Base-by-base conservation (phyloP, 352 stramenopile species). In the Plasmopara muralis region DNA sequence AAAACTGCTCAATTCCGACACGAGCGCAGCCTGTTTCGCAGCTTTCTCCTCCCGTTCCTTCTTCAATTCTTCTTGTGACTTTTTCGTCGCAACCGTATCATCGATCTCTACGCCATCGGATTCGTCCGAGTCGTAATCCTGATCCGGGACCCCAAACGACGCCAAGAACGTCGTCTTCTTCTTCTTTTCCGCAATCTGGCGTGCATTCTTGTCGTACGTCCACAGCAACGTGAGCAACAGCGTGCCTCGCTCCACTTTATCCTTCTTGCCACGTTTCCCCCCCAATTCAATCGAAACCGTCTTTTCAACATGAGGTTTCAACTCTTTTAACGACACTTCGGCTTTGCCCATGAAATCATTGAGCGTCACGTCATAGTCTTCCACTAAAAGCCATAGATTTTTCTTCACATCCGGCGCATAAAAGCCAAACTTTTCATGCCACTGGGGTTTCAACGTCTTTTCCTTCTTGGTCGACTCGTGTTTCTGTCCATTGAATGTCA, bases 391-490 rank as follows among this genome's bases (percentile, higher is more conserved):
- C 9, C 62, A 48, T 18, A 91, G 35, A 14, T 65, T 82, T 20
- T 62, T 64, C 44, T 74, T 84, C 14, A 80, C n/a, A 20, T 87
- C 70, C 0, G 70, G 72, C 5, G 72, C 52, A 47, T 77, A 85
- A 52, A 91, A 89, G 2, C 70, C 72, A 58, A 91, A 91, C 44
- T 81, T 85, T 41, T 91, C 77, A 55, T 91, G 87, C 81, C 81
- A 91, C 43, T 89, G 74, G 0, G 77, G 77, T 5, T 68, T 63
- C 14, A 91, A 60, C 16, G 78, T 88, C 49, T 82, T 80, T 7
- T 89, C 72, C 53, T 89, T 87, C 57, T 73, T 85, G 13, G 53
- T 82, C 6, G 77, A 83, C 53, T 84, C 77, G 52, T 95, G 79
- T 47, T 91, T 86, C 58, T 94, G 87, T 15, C 87, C 83, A 13